Conservation (phyloP, 306 rosid genomes). For the cucumber (Cucumis sativus) region DNA sequence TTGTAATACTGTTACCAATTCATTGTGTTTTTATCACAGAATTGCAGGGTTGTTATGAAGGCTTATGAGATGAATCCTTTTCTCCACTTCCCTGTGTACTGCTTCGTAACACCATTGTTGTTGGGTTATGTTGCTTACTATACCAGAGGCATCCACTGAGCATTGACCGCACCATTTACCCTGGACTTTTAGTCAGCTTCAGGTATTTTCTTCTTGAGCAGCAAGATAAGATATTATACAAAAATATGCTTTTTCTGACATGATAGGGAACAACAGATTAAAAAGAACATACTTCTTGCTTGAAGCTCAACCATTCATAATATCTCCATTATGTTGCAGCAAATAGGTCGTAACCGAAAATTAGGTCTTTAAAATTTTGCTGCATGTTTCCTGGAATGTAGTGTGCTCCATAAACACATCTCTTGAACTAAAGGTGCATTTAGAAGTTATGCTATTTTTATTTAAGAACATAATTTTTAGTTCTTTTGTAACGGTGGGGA, state of each 20-base stretch:
- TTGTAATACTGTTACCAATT: background rate
- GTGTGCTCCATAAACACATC: background rate
- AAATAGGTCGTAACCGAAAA: background rate
- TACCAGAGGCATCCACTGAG: slow-evolving; percentile 31
- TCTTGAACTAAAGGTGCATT: background rate
- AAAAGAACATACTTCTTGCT: background rate
- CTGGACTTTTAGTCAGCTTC: background rate
- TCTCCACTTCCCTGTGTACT: slow-evolving; percentile 54
- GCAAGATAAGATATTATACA: background rate
- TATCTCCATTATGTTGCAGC: background rate
- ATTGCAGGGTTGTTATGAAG: slow-evolving; percentile 61
- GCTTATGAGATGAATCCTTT: slow-evolving; percentile 87
- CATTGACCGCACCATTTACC: background rate
- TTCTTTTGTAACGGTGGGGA: background rate
- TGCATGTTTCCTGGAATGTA: background rate
- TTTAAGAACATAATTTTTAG: background rate
- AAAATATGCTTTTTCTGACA: background rate
- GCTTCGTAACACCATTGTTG: slow-evolving; percentile 50
- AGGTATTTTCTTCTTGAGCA: background rate
- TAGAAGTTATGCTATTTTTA: background rate
- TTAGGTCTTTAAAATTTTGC: background rate
- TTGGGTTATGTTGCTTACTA: slow-evolving; percentile 40
- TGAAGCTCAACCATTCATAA: background rate
- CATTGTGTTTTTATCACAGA: slow-evolving; percentile 25
- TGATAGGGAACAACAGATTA: background rate